Percentiles rank a stretch among this genome's conserved stretches.
phyloP scores from a whole-genome alignment of 345 rosid genomes.

The Triadica sebifera region DNA sequence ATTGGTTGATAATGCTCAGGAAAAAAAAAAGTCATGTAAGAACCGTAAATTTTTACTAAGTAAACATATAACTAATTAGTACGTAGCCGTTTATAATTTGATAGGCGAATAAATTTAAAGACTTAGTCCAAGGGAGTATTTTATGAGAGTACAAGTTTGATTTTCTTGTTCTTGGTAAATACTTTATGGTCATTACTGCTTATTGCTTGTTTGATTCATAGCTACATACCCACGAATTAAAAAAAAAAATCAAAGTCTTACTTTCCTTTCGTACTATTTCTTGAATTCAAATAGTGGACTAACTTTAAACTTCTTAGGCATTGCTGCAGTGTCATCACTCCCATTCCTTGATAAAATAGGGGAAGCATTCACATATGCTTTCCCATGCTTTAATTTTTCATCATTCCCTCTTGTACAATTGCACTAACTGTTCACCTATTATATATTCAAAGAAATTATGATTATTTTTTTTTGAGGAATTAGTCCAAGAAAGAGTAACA shows the following conservation, averaged over 20 bases:
- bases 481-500: too few species aligned
- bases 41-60: too few species aligned
- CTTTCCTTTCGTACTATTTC: neutral
- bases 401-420: slow-evolving; percentile 1
- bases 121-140: too few species aligned
- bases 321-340: slow-evolving; percentile 10
- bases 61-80: too few species aligned
- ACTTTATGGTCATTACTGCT: neutral
- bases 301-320: neutral
- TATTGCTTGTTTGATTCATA: neutral
- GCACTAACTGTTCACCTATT: slow-evolving; percentile 8
- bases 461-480: too few species aligned
- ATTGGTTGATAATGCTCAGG: too few species aligned
- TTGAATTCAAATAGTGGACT: neutral
- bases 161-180: neutral
- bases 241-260: neutral
- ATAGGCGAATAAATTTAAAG: too few species aligned
- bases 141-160: too few species aligned
- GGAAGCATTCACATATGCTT: slow-evolving; percentile 4
- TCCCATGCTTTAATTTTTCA: neutral
- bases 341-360: slow-evolving; percentile 17
- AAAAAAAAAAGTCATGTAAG: too few species aligned
- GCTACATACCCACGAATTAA: neutral
- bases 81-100: too few species aligned
- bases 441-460: neutral